Conservation (phyloP, 148 eudicot genomes). For the Suaeda aralocaspica region DNA sequence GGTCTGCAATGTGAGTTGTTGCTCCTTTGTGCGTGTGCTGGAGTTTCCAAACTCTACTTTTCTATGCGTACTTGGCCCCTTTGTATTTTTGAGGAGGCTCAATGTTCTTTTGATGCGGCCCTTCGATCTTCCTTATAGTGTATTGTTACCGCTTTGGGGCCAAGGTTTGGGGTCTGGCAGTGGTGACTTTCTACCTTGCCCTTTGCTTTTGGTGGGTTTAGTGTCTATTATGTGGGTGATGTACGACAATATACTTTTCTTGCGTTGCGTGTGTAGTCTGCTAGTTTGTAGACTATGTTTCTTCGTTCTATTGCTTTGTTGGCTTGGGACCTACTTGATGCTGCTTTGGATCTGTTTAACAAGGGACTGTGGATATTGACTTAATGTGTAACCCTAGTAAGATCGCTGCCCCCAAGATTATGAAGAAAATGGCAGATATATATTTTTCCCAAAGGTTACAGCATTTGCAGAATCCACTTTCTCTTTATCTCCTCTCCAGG, state of each 20-base stretch:
- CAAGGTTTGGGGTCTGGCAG: too few relatives aligned
- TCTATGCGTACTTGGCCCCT: background rate
- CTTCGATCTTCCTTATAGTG: too few relatives aligned
- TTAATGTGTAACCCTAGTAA: too few relatives aligned
- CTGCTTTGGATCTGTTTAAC: background rate
- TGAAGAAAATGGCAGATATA: background rate
- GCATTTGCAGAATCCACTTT: background rate
- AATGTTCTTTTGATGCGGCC: too few relatives aligned
- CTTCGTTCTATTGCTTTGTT: background rate
- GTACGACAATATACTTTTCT: too few relatives aligned
- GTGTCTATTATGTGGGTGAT: too few relatives aligned
- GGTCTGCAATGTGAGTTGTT: background rate
- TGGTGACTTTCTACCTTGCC: too few relatives aligned
- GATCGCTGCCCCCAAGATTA: background rate
- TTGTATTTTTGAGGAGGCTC: background rate
- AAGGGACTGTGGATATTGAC: background rate
- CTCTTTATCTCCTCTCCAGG: background rate
- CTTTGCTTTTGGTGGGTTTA: too few relatives aligned
- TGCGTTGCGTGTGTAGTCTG: too few relatives aligned
- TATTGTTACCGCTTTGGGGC: too few relatives aligned
- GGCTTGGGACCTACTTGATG: background rate
- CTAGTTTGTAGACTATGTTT: background rate
- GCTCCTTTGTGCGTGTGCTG: background rate
- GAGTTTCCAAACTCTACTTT: background rate
- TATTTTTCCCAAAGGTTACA: background rate